Percentiles rank a stretch among this genome's conserved stretches.
Conservation (phyloP, 768 basidiomycete genomes). For the Naganishia onofrii region DNA sequence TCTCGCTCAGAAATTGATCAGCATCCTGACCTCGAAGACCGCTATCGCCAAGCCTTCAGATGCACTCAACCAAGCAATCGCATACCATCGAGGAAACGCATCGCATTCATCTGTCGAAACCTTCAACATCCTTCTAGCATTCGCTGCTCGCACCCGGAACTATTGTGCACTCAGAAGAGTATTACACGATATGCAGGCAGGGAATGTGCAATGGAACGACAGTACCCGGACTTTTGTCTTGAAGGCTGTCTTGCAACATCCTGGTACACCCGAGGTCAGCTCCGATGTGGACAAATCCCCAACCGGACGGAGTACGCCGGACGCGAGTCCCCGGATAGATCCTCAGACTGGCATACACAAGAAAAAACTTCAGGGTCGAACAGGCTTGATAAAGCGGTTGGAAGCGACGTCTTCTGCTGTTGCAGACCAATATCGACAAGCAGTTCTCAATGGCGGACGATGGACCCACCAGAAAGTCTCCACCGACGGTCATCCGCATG, state of each 20-base stretch:
- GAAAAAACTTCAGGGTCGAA: not conserved
- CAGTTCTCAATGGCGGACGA: slow-evolving; percentile 7
- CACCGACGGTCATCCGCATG: not conserved
- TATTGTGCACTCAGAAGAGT: not conserved
- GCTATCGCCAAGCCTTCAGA: slow-evolving; percentile 9
- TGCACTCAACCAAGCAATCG: slow-evolving; percentile 7
- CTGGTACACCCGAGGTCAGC: not conserved
- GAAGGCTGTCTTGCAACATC: slow-evolving; percentile 1
- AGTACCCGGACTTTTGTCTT: slow-evolving; percentile 1
- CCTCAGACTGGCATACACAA: not conserved
- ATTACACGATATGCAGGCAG: slow-evolving; percentile 10
- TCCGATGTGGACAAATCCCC: not conserved
- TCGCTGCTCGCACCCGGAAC: slow-evolving; percentile 7
- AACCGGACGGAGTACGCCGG: not conserved
- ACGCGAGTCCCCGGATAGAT: not conserved
- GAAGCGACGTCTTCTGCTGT: not conserved
- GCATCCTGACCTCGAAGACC: not conserved
- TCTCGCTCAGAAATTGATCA: not conserved
- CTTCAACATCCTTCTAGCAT: slow-evolving; percentile 11
- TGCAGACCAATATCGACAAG: slow-evolving; percentile 3
- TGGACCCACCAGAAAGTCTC: not conserved
- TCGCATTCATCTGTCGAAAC: not conserved
- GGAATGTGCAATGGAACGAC: slow-evolving; percentile 8
- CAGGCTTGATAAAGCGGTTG: not conserved
- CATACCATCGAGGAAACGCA: slow-evolving; percentile 17